Percentiles rank a stretch among this genome's conserved stretches.
phyloP scores from a whole-genome alignment of 2,329 filamentous ascomycete genomes.

The Colletotrichum sp. region DNA sequence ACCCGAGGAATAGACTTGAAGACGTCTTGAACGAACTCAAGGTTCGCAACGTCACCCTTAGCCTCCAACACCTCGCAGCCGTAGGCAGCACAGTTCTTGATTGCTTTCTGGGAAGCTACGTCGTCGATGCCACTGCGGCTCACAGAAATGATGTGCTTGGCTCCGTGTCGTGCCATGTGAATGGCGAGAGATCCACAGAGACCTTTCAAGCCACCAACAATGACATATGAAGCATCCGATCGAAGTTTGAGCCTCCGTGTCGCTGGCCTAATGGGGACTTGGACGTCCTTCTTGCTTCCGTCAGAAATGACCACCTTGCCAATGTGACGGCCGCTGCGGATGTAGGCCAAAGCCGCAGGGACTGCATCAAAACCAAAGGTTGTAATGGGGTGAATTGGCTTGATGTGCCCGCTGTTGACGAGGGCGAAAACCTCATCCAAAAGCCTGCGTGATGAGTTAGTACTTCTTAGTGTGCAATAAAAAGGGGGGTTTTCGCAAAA shows the following conservation, averaged over 20 bases:
- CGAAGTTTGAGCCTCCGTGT: constrained; percentile 15
- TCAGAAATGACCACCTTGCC: constrained; percentile 47
- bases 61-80: constrained; percentile 20
- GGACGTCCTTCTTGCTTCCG: neutral
- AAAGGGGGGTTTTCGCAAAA: neutral
- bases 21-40: constrained; percentile 1
- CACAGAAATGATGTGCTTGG: constrained; percentile 31
- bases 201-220: constrained; percentile 42
- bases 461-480: neutral
- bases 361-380: neutral
- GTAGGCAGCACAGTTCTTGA: constrained; percentile 17
- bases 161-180: constrained; percentile 36
- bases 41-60: constrained; percentile 22
- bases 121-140: constrained; percentile 34
- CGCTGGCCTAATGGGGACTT: neutral
- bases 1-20: constrained; percentile 28
- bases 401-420: neutral
- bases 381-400: neutral
- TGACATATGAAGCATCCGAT: constrained; percentile 34
- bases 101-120: constrained; percentile 25
- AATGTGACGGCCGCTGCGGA: constrained; percentile 47
- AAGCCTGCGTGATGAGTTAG: neutral
- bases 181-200: constrained; percentile 37
- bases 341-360: constrained; percentile 42
- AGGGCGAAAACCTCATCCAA: neutral